Percentiles rank a stretch among this genome's conserved stretches.
These are phyloP conservation scores for Eucalyptus regnans DNA, from an alignment of 345 rosid genomes.

Conservation along the genomic window DNA sequence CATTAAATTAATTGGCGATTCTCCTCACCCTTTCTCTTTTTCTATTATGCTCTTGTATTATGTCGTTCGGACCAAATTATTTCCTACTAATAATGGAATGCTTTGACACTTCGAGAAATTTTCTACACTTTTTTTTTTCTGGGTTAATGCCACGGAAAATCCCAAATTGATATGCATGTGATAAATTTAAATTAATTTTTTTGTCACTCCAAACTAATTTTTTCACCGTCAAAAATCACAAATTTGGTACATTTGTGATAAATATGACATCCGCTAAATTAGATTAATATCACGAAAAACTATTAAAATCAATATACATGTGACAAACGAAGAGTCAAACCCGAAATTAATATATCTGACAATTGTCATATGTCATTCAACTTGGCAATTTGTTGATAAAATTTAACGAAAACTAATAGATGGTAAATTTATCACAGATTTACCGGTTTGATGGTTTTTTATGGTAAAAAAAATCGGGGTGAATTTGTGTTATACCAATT, in stretches of 20 bases:
- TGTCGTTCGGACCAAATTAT: background rate
- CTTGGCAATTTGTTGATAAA: too few relatives aligned
- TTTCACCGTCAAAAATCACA: too few relatives aligned
- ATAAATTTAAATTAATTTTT: too few relatives aligned
- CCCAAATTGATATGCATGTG: rapidly evolving
- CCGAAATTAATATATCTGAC: rapidly evolving
- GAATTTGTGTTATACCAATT: too few relatives aligned
- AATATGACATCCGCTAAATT: too few relatives aligned
- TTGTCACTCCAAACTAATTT: too few relatives aligned
- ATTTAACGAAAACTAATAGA: too few relatives aligned
- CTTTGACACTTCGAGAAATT: background rate
- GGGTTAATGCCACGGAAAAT: rapidly evolving
- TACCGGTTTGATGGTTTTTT: rapidly evolving
- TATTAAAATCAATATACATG: too few relatives aligned
- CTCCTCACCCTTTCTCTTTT: background rate
- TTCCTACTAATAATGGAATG: background rate
- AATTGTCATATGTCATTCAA: rapidly evolving
- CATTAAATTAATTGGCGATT: background rate
- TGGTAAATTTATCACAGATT: rapidly evolving
- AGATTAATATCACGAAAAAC: too few relatives aligned
- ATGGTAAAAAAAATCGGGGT: too few relatives aligned
- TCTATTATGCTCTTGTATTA: background rate
- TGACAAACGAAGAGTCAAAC: too few relatives aligned
- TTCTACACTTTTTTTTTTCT: background rate
- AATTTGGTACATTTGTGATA: too few relatives aligned